Percentiles rank a stretch among this genome's conserved stretches.
These are phyloP conservation scores for Helichrysum umbraculigerum DNA, from an alignment of 129 eudicot genomes.

Conservation along the genomic window DNA sequence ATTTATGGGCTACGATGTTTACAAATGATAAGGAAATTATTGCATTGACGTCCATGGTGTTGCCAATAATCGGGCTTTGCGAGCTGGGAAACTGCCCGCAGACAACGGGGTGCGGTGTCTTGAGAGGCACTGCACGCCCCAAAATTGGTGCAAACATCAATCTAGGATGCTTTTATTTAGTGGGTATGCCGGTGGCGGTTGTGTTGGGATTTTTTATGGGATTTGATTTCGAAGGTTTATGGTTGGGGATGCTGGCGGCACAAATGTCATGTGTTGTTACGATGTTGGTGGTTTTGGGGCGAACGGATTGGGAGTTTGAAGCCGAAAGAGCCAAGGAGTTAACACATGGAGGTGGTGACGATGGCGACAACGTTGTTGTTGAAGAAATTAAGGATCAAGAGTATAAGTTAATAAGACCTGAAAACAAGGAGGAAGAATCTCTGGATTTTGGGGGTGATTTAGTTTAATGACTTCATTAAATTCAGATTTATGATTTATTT, in stretches of 20 bases:
- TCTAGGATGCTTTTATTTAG: constrained; percentile 75
- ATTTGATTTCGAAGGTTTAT: constrained; percentile 70
- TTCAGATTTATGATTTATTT: constrained; percentile 22
- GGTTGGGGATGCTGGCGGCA: constrained; percentile 86
- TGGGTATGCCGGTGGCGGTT: constrained; percentile 91
- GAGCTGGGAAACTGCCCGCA: constrained; percentile 93
- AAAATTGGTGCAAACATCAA: constrained; percentile 80
- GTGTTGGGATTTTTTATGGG: constrained; percentile 55
- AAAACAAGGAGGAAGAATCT: constrained; percentile 44
- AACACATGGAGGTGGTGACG: constrained; percentile 29
- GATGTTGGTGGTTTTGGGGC: constrained; percentile 65
- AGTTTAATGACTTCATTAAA: constrained; percentile 31
- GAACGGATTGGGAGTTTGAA: constrained; percentile 70
- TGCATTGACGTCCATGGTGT: constrained; percentile 59
- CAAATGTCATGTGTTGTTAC: constrained; percentile 74
- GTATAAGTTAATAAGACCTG: constrained; percentile 34
- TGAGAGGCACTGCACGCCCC: constrained; percentile 87
- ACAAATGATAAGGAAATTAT: constrained; percentile 71
- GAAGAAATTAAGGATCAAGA: constrained; percentile 40
- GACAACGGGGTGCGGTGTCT: constrained; percentile 87
- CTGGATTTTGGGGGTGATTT: constrained; percentile 42
- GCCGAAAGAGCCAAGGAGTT: constrained; percentile 68
- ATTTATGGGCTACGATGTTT: constrained; percentile 79
- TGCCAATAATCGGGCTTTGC: constrained; percentile 85
- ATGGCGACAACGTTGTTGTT: constrained; percentile 5